Percentiles rank a stretch among this genome's conserved stretches.
Evolutionary conservation across 2,329 filamentous ascomycete genomes (phyloP).

Genomic region (Trichoderma koningiopsis): DNA sequence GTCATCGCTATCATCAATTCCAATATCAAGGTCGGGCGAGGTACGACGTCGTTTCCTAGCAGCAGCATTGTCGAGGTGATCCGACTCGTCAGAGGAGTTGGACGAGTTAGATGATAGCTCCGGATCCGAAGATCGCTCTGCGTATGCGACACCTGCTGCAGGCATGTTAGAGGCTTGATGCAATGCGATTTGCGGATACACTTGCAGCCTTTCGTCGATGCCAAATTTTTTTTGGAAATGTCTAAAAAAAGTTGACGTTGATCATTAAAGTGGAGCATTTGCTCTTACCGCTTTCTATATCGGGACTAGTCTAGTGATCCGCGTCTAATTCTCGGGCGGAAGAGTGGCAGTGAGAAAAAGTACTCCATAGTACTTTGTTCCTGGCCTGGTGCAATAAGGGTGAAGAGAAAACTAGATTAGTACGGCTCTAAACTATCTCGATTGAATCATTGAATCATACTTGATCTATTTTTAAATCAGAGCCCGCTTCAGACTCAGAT

Average conservation of each 20-base stretch:
- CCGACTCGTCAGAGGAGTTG: constrained; percentile 46
- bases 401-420: neutral
- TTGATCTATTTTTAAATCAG: constrained; percentile 11
- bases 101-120: constrained; percentile 3
- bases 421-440: neutral
- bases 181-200: constrained; percentile 2
- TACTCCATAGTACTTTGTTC: neutral
- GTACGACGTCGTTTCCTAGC: constrained; percentile 52
- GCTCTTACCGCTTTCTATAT: neutral
- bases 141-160: constrained; percentile 11
- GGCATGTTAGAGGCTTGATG: constrained; percentile 8
- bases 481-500: no score
- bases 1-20: constrained; percentile 32
- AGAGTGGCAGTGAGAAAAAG: neutral
- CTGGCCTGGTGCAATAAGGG: neutral
- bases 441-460: neutral
- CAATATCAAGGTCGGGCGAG: constrained; percentile 31
- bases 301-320: neutral
- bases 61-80: constrained; percentile 50
- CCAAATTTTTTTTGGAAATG: neutral
- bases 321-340: neutral
- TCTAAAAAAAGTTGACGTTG: constrained; percentile 15
- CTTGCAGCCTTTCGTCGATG: neutral
- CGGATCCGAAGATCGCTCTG: constrained; percentile 12
- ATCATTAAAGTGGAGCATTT: neutral